phyloP scores from a whole-genome alignment of 2,329 filamentous ascomycete genomes.

The Diaporthe sp. region DNA sequence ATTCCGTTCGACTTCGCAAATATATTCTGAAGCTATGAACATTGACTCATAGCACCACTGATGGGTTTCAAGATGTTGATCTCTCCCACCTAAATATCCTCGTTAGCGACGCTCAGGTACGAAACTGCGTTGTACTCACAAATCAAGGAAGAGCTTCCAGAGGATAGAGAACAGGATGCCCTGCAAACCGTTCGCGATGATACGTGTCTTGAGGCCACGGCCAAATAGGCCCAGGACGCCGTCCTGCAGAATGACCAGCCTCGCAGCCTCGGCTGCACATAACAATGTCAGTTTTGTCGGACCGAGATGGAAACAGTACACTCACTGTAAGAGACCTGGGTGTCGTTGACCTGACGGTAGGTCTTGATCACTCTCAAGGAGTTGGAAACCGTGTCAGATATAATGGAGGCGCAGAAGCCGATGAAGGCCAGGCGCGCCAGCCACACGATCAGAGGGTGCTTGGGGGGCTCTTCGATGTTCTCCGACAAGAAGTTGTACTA shows the following conservation, averaged over 20 bases:
- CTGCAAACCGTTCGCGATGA: constrained; percentile 62
- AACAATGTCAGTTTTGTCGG: not conserved
- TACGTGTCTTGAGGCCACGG: constrained; percentile 61
- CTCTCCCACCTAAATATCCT: constrained; percentile 7
- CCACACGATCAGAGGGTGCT: constrained; percentile 56
- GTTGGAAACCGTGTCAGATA: constrained; percentile 62
- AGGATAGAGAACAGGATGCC: constrained; percentile 62
- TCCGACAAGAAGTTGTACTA: constrained; percentile 61
- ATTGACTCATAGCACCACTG: not conserved
- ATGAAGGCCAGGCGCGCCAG: constrained; percentile 58
- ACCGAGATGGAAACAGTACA: fast-evolving
- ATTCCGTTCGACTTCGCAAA: not conserved
- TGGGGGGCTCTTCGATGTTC: constrained; percentile 55
- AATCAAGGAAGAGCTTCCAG: constrained; percentile 63
- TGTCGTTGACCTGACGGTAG: constrained; percentile 64
- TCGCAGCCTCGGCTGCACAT: constrained; percentile 56
- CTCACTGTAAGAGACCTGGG: constrained; percentile 60
- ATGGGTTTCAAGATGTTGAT: not conserved
- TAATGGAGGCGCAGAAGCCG: constrained; percentile 59
- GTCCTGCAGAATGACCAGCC: constrained; percentile 55
- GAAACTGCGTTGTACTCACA: constrained; percentile 52
- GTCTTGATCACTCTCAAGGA: constrained; percentile 63
- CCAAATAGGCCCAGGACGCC: constrained; percentile 59
- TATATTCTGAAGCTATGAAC: not conserved
- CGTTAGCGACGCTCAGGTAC: not conserved